Base-by-base conservation (phyloP, 257 asterid genomes). In the Ilex aquifolium region DNA sequence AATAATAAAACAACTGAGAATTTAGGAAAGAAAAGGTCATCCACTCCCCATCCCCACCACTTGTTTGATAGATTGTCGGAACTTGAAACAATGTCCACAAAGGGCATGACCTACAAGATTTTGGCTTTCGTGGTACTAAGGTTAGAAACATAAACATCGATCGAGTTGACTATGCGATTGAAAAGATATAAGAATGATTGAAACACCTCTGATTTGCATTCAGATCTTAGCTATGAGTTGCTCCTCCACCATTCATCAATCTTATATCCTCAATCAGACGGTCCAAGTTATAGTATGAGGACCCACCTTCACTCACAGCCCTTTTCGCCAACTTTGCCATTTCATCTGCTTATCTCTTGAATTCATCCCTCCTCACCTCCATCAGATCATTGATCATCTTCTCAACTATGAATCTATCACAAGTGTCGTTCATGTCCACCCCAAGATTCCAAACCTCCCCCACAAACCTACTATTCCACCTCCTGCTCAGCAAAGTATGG, bases 281-380 rank as follows among this genome's bases (percentile, higher is more conserved):
- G 10, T 74, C 74, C 32, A 84, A 72, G 60, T 65, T 68, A 44
- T 17, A 5, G 44, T 46, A 69, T 2, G 95, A 78, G 7, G 91
- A 76, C 51, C 95, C 95, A 6, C 89, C 86, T 62, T 71, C 67
- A 44, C 55, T 39, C 72, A 84, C 61, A 65, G 83, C 67, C n/a
- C 6, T 21, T 48, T 69, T 71, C 0, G 91, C 86, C 9, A 66
- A 69, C 15, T 65, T 70, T 12, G 78, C 82, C 83, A 80, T 71
- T 10, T 63, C n/a, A 42, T 56, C 77, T 15, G 83, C 87, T 59
- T 63, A 68, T 27, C 15, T 48, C 53, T 2, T 48, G 15, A 52
- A 6, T 27, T 52, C 57, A 6, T 52, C 31, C 2, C 29, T 14
- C 9, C 16, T 15, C 16, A 10, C 53, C 13, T 15, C 57, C 57